phyloP scores from a whole-genome alignment of 345 rosid species.

The Populus euphratica region DNA sequence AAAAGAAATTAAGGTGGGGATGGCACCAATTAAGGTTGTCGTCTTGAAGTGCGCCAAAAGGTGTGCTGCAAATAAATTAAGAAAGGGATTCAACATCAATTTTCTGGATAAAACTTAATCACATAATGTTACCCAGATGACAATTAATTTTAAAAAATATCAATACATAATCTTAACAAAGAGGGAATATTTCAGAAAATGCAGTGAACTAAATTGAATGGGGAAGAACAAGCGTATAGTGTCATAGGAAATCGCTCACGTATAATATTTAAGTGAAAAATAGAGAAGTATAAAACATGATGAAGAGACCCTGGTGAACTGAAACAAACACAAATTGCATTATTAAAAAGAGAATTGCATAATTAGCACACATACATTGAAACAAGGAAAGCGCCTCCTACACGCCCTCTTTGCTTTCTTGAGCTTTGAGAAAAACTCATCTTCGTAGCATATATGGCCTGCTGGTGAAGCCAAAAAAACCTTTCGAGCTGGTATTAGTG shows the following conservation, averaged over 20 bases:
- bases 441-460: slow-evolving; percentile 2
- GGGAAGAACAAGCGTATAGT: background rate
- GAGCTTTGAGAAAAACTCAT: background rate
- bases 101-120: background rate
- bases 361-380: slow-evolving; percentile 10
- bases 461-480: slow-evolving; percentile 27
- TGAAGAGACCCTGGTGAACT: background rate
- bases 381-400: slow-evolving; percentile 10
- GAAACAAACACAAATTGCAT: background rate
- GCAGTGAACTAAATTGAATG: background rate
- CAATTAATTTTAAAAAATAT: background rate
- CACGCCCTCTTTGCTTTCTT: slow-evolving; percentile 21
- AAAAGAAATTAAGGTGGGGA: background rate
- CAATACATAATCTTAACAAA: background rate
- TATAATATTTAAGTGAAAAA: background rate
- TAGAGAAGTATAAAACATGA: background rate
- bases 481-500: slow-evolving; percentile 21
- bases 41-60: slow-evolving; percentile 23
- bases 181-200: background rate
- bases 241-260: background rate
- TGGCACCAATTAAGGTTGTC: background rate
- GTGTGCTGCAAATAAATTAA: slow-evolving; percentile 13
- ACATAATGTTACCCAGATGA: background rate
- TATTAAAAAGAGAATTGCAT: background rate
- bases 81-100: background rate